Evolutionary conservation across 257 asterid genomes (phyloP).

Genomic region (Scutellaria galericulata): DNA sequence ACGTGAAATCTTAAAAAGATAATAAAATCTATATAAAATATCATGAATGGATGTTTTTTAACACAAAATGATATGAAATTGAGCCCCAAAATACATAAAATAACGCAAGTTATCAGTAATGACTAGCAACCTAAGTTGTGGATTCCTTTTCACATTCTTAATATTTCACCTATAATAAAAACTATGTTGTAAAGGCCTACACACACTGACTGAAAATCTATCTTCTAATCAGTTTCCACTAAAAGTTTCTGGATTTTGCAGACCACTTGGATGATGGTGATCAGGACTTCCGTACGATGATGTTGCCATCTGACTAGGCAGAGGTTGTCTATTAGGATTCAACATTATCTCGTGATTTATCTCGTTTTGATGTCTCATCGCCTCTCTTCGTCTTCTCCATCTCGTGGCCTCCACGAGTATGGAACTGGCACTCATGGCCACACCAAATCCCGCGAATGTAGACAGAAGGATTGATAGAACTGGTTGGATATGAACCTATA

Average conservation of each 20-base stretch:
- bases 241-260: conserved; percentile 67
- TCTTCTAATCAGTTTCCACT: conserved; percentile 41
- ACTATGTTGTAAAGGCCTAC: background rate
- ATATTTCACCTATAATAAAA: background rate
- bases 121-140: background rate
- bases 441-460: conserved; percentile 83
- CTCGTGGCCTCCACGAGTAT: conserved; percentile 66
- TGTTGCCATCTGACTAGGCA: conserved; percentile 39
- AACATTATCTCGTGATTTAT: conserved; percentile 38
- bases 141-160: background rate
- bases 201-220: background rate
- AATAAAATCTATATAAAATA: no score
- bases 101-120: no score
- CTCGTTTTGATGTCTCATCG: conserved; percentile 42
- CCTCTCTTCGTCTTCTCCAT: conserved; percentile 62
- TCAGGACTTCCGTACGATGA: conserved; percentile 42
- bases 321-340: conserved; percentile 45
- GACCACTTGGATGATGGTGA: conserved; percentile 36
- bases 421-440: conserved; percentile 81
- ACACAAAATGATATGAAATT: no score
- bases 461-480: conserved; percentile 76
- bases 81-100: no score
- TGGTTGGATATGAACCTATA: conserved; percentile 74
- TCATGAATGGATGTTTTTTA: no score
- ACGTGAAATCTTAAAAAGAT: no score